phyloP scores from a whole-genome alignment of 768 basidiomycete species.

The Termitomyces sp. region DNA sequence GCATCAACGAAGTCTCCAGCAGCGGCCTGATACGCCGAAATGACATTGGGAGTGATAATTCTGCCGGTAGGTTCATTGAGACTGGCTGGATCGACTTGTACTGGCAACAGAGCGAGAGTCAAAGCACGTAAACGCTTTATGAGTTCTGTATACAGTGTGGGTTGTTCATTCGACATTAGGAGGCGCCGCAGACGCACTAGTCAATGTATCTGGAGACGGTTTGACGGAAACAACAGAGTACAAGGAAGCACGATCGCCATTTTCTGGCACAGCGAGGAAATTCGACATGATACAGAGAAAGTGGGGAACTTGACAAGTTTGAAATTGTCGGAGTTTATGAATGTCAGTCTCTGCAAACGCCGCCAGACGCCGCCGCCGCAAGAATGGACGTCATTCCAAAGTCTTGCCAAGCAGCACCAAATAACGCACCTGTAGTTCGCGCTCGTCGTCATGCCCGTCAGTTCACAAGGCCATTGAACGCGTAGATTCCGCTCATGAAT shows the following conservation, averaged over 20 bases:
- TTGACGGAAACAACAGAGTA: constrained; percentile 41
- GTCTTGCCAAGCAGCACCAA: constrained; percentile 27
- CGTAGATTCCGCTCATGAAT: background rate
- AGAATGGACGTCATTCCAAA: constrained; percentile 24
- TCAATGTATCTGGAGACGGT: constrained; percentile 67
- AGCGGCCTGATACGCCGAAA: constrained; percentile 70
- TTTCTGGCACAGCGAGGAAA: constrained; percentile 24
- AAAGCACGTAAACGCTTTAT: constrained; percentile 76
- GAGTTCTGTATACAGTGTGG: constrained; percentile 48
- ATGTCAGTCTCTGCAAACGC: too few relatives aligned
- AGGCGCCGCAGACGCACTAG: constrained; percentile 49
- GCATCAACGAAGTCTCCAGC: constrained; percentile 89
- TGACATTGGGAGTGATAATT: constrained; percentile 77
- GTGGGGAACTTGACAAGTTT: background rate
- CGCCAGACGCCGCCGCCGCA: too few relatives aligned
- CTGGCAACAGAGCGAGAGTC: constrained; percentile 70
- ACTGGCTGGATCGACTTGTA: constrained; percentile 65
- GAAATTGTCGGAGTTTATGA: background rate
- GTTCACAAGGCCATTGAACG: constrained; percentile 18
- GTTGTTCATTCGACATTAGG: background rate
- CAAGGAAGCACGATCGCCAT: constrained; percentile 43
- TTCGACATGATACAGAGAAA: constrained; percentile 26
- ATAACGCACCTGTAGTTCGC: constrained; percentile 21
- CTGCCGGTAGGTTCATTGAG: constrained; percentile 79
- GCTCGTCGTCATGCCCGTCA: constrained; percentile 46